Percentiles rank a stretch among this genome's conserved stretches.
phyloP scores from a whole-genome alignment of 2,329 filamentous ascomycete species.

The Cladorrhinum sp. region DNA sequence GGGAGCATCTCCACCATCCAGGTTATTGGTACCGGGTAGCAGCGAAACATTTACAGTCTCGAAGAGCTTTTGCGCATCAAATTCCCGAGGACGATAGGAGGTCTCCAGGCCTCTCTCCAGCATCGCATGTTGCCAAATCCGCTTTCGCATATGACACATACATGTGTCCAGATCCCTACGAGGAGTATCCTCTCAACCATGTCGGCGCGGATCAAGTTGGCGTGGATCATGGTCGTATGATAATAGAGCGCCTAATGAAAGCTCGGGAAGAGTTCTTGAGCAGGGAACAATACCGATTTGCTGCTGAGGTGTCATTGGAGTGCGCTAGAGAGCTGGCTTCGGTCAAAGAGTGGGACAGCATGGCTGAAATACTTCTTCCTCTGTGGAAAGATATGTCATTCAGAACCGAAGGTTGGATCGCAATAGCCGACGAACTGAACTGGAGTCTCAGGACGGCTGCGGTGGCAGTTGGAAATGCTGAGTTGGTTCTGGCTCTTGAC shows the following conservation, averaged over 20 bases:
- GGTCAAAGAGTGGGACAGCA: conserved; percentile 50
- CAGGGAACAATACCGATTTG: conserved; percentile 51
- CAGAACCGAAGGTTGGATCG: conserved; percentile 57
- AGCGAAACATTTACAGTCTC: conserved; percentile 53
- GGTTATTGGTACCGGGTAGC: conserved; percentile 66
- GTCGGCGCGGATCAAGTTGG: conserved; percentile 55
- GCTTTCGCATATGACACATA: conserved; percentile 63
- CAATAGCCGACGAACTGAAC: conserved; percentile 57
- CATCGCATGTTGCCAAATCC: conserved; percentile 46
- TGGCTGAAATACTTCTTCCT: conserved; percentile 52
- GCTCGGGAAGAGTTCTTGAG: conserved; percentile 54
- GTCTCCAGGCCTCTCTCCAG: conserved; percentile 47
- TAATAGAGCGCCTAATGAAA: conserved; percentile 50
- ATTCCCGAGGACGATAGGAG: conserved; percentile 60
- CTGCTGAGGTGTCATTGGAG: conserved; percentile 56
- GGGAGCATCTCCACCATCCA: conserved; percentile 62
- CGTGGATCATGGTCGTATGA: conserved; percentile 54
- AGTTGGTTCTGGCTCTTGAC: conserved; percentile 59
- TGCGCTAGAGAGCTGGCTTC: conserved; percentile 55
- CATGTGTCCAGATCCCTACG: conserved; percentile 61
- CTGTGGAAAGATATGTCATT: conserved; percentile 58
- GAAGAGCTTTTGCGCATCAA: conserved; percentile 51
- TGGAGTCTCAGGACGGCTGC: conserved; percentile 61
- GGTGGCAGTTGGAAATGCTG: conserved; percentile 48
- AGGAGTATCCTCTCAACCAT: conserved; percentile 53